Conservation (phyloP, 2,329 filamentous ascomycete genomes). For the Venturia oleaginea region DNA sequence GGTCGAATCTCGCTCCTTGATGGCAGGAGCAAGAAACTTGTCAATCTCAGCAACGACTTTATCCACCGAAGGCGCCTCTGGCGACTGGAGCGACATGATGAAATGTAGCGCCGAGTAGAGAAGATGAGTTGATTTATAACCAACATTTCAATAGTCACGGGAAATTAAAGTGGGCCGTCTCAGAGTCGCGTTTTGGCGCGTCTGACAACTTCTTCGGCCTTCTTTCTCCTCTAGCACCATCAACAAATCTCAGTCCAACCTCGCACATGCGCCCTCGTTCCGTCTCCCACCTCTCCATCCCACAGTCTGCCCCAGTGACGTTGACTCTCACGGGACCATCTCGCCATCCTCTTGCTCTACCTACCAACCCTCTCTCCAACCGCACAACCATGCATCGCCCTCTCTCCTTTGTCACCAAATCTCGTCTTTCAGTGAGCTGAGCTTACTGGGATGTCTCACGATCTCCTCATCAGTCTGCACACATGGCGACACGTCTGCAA, state of each 20-base stretch:
- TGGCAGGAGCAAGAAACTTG: slow-evolving; percentile 8
- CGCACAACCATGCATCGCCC: slow-evolving; percentile 54
- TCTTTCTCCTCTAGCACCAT: not conserved
- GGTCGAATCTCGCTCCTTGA: slow-evolving; percentile 6
- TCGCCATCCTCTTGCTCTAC: not conserved
- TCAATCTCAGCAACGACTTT: slow-evolving; percentile 3
- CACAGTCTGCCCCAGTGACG: not conserved
- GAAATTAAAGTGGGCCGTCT: not conserved
- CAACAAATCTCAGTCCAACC: not conserved
- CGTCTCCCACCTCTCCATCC: not conserved
- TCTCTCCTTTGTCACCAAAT: slow-evolving; percentile 72
- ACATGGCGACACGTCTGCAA: slow-evolving; percentile 29
- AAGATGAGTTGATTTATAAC: not conserved
- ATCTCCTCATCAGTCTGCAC: slow-evolving; percentile 29
- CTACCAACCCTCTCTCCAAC: slow-evolving; percentile 14
- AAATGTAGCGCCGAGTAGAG: not conserved
- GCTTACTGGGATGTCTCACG: slow-evolving; percentile 43
- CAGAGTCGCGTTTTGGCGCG: not conserved
- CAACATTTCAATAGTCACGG: not conserved
- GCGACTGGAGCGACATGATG: not conserved
- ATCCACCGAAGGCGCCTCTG: not conserved
- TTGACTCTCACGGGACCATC: not conserved
- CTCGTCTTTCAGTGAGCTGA: slow-evolving; percentile 50
- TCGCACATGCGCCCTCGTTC: not conserved
- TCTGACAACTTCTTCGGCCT: not conserved